Evolutionary conservation across 371 early-diverging fungal genomes (phyloP).

Genomic region (Mortierella polycephala): DNA sequence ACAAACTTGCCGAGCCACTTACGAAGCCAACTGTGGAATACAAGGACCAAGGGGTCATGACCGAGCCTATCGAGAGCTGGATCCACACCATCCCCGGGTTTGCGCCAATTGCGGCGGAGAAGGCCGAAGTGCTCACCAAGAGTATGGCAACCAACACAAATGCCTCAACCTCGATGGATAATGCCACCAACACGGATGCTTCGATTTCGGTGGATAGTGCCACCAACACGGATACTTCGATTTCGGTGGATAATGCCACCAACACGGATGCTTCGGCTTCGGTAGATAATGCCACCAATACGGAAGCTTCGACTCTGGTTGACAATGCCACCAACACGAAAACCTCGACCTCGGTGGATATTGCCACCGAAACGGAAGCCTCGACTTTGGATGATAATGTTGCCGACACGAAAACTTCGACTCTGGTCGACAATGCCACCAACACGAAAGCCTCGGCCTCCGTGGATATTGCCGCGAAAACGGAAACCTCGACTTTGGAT

Average conservation of each 20-base stretch:
- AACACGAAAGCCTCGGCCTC: too few relatives aligned
- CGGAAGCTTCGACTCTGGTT: not conserved
- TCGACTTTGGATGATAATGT: too few relatives aligned
- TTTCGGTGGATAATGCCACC: constrained; percentile 5
- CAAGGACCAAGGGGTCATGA: constrained; percentile 53
- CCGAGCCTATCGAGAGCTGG: constrained; percentile 54
- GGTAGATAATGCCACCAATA: not conserved
- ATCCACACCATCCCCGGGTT: constrained; percentile 6
- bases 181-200: constrained; percentile 13
- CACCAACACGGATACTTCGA: not conserved
- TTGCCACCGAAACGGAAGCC: too few relatives aligned
- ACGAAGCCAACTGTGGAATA: constrained; percentile 23
- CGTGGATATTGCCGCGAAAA: too few relatives aligned
- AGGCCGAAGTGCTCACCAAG: not conserved
- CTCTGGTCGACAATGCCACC: too few relatives aligned
- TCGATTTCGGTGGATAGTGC: not conserved
- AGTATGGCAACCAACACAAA: constrained; percentile 1
- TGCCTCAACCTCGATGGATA: not conserved
- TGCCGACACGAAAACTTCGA: too few relatives aligned
- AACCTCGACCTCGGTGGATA: too few relatives aligned
- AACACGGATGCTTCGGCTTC: not conserved
- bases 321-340: too few relatives aligned
- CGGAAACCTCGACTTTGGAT: not conserved
- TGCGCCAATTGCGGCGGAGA: constrained; percentile 2
- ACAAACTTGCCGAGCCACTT: constrained; percentile 1